Evolutionary conservation across 768 basidiomycete species (phyloP).

Genomic region (Psilocybe azurescens): DNA sequence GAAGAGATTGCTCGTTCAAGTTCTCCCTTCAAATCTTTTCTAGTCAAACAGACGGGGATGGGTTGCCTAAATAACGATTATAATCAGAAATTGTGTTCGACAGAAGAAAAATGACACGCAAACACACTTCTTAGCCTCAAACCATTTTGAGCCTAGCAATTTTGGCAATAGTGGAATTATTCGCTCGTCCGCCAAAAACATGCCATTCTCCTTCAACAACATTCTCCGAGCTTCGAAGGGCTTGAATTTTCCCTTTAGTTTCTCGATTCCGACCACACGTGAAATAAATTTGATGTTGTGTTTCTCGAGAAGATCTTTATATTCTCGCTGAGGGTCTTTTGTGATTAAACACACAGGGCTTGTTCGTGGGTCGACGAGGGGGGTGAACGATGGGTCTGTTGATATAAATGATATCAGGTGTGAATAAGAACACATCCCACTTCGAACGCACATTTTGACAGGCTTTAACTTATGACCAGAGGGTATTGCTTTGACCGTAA

Average conservation of each 20-base stretch:
- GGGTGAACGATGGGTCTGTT: conserved; percentile 78
- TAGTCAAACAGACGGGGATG: conserved; percentile 88
- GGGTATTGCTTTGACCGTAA: conserved; percentile 85
- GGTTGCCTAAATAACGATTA: conserved; percentile 69
- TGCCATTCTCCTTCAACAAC: conserved; percentile 84
- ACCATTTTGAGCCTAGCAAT: conserved; percentile 88
- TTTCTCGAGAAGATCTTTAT: conserved; percentile 88
- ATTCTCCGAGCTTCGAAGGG: conserved; percentile 82
- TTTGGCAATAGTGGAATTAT: conserved; percentile 87
- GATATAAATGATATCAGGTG: conserved; percentile 8
- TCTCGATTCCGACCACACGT: conserved; percentile 87
- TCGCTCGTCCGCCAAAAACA: conserved; percentile 94
- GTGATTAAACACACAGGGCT: conserved; percentile 88
- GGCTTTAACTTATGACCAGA: conserved; percentile 82
- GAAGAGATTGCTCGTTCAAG: conserved; percentile 92
- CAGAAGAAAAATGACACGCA: background rate
- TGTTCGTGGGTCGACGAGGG: conserved; percentile 79
- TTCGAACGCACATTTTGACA: conserved; percentile 71
- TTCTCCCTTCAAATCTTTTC: conserved; percentile 91
- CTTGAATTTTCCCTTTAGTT: conserved; percentile 94
- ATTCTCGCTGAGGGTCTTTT: conserved; percentile 94
- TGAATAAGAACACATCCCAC: background rate
- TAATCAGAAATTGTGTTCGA: conserved; percentile 4
- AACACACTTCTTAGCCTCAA: conserved; percentile 92
- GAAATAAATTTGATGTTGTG: conserved; percentile 88